A percentile compares a stretch with the other conserved stretches of the same genome.
Conservation (phyloP, 129 eudicot genomes). For the Flaveria brownii region DNA sequence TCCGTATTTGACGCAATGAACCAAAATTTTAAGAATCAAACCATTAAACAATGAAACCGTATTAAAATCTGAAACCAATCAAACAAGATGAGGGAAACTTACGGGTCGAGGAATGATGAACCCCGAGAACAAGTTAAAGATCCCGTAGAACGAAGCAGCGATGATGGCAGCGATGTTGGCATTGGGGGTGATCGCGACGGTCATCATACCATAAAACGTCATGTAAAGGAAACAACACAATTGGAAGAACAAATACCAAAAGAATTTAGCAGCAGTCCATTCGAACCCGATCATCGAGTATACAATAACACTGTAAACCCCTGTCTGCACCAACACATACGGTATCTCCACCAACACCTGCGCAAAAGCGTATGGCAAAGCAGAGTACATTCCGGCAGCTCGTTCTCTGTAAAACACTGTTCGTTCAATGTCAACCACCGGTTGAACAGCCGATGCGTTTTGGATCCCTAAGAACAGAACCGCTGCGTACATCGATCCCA, state of each 20-base stretch:
- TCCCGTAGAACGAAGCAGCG: conserved; percentile 61
- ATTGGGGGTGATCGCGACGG: conserved; percentile 78
- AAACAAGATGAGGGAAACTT: conserved; percentile 28
- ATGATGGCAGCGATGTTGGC: conserved; percentile 68
- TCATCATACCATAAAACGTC: conserved; percentile 91
- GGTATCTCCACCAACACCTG: conserved; percentile 87
- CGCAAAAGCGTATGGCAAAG: conserved; percentile 85
- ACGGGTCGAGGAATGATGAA: conserved; percentile 79
- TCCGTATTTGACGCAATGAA: too few species aligned
- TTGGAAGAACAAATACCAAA: conserved; percentile 68
- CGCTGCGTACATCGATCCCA: conserved; percentile 91
- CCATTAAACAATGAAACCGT: too few species aligned
- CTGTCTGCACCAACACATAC: conserved; percentile 57
- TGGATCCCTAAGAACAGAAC: conserved; percentile 73
- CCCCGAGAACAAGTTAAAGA: conserved; percentile 87
- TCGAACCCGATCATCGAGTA: conserved; percentile 85
- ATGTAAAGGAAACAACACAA: conserved; percentile 73
- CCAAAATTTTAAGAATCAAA: too few species aligned
- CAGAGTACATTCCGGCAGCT: conserved; percentile 96
- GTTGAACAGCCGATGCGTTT: conserved; percentile 68
- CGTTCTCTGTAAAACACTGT: conserved; percentile 91
- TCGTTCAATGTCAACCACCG: conserved; percentile 77
- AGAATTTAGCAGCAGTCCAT: conserved; percentile 72
- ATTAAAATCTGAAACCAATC: not conserved
- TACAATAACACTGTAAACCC: conserved; percentile 65